Evolutionary conservation across 257 asterid species (phyloP), one percentile per base, ranked within the genome.

Genomic region (Solanum pimpinellifolium): DNA sequence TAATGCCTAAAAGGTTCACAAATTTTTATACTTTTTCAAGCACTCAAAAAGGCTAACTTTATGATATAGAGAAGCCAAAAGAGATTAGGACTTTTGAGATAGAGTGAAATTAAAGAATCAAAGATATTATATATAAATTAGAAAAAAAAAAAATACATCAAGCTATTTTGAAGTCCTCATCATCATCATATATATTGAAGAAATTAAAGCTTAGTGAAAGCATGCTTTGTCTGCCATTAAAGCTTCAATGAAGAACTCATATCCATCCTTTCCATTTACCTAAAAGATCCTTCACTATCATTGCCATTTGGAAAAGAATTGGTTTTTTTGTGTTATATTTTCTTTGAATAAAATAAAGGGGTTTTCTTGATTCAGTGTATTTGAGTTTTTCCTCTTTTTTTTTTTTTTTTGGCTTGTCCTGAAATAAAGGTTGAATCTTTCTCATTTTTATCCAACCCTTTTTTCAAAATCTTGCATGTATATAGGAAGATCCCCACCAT

Each of bases 201-300:
- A 84, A 82, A 72, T 44, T 62, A 83, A 90, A 62, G 84, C 59
- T 41, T 66, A 65, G 90, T 89, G 90, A 85, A 87, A 89, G 94
- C 98, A 95, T 96, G 98, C 96, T 93, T 93, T 93, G 98, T 96
- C 97, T 93, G 98, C 98, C 99, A 96, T 92, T 92, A 89, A 88
- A 92, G 94, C 92, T 93, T 96, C 96, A 91, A 81, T 90, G 94
- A 91, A 90, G 86, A 87, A 86, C 87, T 91, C 80, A 62, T 89
- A 84, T 82, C 66, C 87, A 83, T 85, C 83, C 88, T 92, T 90
- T 91, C 83, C 73, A 76, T 91, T 89, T 83, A 88, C 88, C 83
- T 31, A 83, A 83, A 83, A 86, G 87, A 68, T 75, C 73, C 23
- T 31, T 87, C 1, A 78, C 78, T 88, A 86, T 87, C 89, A 80